These are phyloP conservation scores for Gossypium arboreum DNA, from an alignment of 345 rosid species.

Conservation along the genomic window DNA sequence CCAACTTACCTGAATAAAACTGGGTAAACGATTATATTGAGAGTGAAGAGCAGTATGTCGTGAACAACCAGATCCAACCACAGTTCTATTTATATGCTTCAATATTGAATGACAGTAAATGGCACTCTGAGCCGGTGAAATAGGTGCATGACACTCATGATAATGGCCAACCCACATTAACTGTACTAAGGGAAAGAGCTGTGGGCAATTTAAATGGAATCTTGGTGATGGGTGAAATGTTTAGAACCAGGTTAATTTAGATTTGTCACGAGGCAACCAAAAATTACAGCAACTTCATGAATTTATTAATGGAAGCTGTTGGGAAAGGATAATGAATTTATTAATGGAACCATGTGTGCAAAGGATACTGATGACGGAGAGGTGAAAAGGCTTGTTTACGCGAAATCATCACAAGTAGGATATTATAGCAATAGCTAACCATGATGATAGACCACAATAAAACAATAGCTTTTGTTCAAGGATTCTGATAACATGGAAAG, in stretches of 20 bases:
- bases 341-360: neutral
- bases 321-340: neutral
- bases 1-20: neutral
- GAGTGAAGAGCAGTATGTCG: neutral
- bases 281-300: neutral
- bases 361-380: neutral
- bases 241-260: neutral
- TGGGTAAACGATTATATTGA: neutral
- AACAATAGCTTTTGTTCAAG: neutral
- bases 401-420: neutral
- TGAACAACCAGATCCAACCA: neutral
- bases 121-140: neutral
- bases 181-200: neutral
- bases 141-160: slow-evolving; percentile 7
- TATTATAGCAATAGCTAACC: neutral
- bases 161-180: slow-evolving; percentile 16
- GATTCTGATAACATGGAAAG: too few species aligned
- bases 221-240: neutral
- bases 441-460: neutral
- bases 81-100: neutral
- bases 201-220: neutral
- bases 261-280: neutral
- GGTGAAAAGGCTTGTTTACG: too few species aligned
- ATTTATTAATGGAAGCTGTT: neutral
- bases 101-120: neutral